Conservation (phyloP, 257 asterid genomes). For the Nemophila menziesii region DNA sequence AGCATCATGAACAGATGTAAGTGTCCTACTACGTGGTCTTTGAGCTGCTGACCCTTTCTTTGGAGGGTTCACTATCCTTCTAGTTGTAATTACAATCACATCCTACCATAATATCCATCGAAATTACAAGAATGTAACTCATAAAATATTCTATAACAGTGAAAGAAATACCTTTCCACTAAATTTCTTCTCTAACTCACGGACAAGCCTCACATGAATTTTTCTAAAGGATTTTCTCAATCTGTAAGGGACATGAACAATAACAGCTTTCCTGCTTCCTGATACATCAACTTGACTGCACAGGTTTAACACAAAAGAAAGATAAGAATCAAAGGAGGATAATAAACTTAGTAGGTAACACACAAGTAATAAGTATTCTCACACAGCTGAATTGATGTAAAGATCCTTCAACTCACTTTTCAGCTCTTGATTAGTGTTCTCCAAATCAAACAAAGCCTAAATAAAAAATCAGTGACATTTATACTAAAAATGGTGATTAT, state of each 20-base stretch:
- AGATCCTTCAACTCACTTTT: constrained; percentile 52
- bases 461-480: background rate
- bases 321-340: background rate
- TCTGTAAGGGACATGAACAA: constrained; percentile 79
- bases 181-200: constrained; percentile 91
- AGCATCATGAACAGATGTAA: constrained; percentile 82
- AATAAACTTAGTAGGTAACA: background rate
- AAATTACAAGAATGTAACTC: background rate
- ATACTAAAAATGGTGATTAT: background rate
- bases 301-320: background rate
- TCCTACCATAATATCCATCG: constrained; percentile 27
- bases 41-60: constrained; percentile 87
- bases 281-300: constrained; percentile 68
- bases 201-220: constrained; percentile 67
- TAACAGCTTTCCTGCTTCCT: constrained; percentile 74
- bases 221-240: constrained; percentile 79
- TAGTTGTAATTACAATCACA: constrained; percentile 59
- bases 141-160: background rate
- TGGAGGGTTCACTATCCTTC: constrained; percentile 81
- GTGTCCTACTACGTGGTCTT: constrained; percentile 73
- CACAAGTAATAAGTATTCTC: constrained; percentile 14
- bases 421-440: constrained; percentile 40
- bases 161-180: constrained; percentile 59
- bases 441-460: constrained; percentile 72
- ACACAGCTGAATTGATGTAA: constrained; percentile 50